phyloP scores from a whole-genome alignment of 1,284 basidiomycete species.

The Cryptococcus sp. region DNA sequence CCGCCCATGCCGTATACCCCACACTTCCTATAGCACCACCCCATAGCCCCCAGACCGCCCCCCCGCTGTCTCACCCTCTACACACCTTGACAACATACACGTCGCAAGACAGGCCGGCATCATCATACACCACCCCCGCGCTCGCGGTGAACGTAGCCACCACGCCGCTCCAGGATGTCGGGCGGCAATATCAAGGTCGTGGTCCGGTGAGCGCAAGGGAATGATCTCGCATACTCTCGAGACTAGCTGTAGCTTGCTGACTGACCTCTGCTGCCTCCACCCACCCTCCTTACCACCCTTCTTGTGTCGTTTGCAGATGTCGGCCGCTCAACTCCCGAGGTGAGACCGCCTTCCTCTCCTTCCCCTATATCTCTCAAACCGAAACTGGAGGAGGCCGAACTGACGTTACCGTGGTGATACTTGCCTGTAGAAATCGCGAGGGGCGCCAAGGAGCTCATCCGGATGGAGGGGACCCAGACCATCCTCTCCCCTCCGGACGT shows the following conservation, averaged over 20 bases:
- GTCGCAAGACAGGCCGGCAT: not conserved
- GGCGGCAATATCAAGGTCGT: conserved; percentile 88
- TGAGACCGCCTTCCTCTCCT: conserved; percentile 49
- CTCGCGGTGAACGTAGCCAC: not conserved
- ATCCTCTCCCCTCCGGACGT: conserved; percentile 80
- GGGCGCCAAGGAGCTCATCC: conserved; percentile 85
- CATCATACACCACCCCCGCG: not conserved
- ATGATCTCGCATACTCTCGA: not conserved
- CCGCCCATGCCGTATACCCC: not conserved
- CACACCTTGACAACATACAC: too few relatives aligned
- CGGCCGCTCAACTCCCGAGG: conserved; percentile 89
- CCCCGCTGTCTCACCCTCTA: not conserved
- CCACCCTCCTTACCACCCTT: not conserved
- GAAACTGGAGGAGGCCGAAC: not conserved
- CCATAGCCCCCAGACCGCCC: not conserved
- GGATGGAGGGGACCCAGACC: conserved; percentile 89
- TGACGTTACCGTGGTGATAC: conserved; percentile 1
- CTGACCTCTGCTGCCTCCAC: not conserved
- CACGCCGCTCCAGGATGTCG: conserved; percentile 8
- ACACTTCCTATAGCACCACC: not conserved
- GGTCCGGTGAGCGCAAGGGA: conserved; percentile 57
- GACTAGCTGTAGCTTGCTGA: not conserved
- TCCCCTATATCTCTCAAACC: not conserved
- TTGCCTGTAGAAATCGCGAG: conserved; percentile 69
- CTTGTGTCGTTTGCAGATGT: conserved; percentile 61